phyloP scores from a whole-genome alignment of 495 filamentous ascomycete species.

The Penicillium pulvis region DNA sequence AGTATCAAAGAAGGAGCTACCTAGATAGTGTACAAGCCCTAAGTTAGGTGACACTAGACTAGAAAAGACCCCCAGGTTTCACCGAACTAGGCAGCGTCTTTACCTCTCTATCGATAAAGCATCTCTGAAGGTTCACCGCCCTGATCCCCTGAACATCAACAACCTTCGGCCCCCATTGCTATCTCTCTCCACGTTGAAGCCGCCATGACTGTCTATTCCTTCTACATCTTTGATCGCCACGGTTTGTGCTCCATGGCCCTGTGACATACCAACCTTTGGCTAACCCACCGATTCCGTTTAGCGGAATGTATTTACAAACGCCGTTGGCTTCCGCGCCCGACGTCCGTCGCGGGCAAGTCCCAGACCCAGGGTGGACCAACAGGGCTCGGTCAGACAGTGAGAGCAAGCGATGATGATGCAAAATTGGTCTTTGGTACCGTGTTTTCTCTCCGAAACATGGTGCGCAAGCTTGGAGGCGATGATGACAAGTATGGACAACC shows the following conservation, averaged over 20 bases:
- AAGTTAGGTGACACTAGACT: slow-evolving; percentile 2
- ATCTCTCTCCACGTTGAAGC: slow-evolving; percentile 16
- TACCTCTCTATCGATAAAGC: slow-evolving; percentile 27
- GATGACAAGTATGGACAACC: slow-evolving; percentile 67
- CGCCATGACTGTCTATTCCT: slow-evolving; percentile 88
- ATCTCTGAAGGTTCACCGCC: slow-evolving; percentile 28
- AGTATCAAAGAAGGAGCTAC: slow-evolving; percentile 8
- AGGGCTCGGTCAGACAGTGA: slow-evolving; percentile 45
- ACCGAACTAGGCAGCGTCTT: slow-evolving; percentile 21
- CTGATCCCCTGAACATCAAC: slow-evolving; percentile 32
- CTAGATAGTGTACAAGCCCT: neutral
- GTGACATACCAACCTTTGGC: neutral
- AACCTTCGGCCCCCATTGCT: slow-evolving; percentile 3
- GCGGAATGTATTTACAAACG: slow-evolving; percentile 98
- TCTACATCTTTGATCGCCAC: slow-evolving; percentile 98
- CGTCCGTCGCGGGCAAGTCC: slow-evolving; percentile 43
- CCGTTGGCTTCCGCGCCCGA: slow-evolving; percentile 64
- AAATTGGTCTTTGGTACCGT: slow-evolving; percentile 97
- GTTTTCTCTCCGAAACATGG: slow-evolving; percentile 96
- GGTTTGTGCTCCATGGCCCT: slow-evolving; percentile 58
- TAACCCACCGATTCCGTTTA: slow-evolving; percentile 32
- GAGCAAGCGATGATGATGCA: slow-evolving; percentile 80
- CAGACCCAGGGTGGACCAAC: slow-evolving; percentile 31
- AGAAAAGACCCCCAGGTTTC: neutral
- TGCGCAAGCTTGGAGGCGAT: slow-evolving; percentile 85